Base-by-base conservation (phyloP, 2,329 filamentous ascomycete species). In the Botrytis deweyae region DNA sequence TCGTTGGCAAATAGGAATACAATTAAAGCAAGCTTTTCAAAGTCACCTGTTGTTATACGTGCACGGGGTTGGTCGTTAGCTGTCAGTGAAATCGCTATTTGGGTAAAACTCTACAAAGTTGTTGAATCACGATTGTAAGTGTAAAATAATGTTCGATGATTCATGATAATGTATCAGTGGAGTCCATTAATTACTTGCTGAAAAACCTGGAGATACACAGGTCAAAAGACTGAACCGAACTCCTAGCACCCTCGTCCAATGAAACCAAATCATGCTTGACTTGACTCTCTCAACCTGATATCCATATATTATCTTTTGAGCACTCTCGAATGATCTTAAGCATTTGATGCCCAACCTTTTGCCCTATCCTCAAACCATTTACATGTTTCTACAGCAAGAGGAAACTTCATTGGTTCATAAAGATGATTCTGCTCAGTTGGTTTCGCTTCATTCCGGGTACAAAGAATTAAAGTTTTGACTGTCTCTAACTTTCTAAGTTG, bases 311-410 rank as follows among this genome's bases (percentile, higher is more conserved):
- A 18, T 58, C 29, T 33, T 6, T 18, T 58, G 6, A 58, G n/a
- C 14, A 33, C 0, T 3, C 6, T 58, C 6, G 14, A 58, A 8
- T 29, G 1, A 18, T 58, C 3, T 33, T 4, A 29, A 58, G n/a
- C 5, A 2, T 64, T 64, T 4, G 62, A 64, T 44, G 16, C 40
- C 62, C 62, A 29, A 12, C n/a, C 25, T 12, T 9, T 29, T 4
- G 62, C 62, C n/a, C 62, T 44, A 20, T 44, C 62, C 16, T 64
- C n/a, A 44, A 64, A 64, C 62, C 62, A 64, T 33, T 64, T n/a
- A 7, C 62, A 64, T 33, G 38, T 64, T n/a, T 64, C 62, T n/a
- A 64, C 62, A 6, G 62, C 62, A 10, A 44, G 25, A 33, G 62
- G 16, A 64, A 44, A 64, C 7, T 33, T 44, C 62, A 64, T 64